These are phyloP conservation scores for Thalassiosira oceanica DNA, from an alignment of 352 stramenopile species.

Conservation along the genomic window DNA sequence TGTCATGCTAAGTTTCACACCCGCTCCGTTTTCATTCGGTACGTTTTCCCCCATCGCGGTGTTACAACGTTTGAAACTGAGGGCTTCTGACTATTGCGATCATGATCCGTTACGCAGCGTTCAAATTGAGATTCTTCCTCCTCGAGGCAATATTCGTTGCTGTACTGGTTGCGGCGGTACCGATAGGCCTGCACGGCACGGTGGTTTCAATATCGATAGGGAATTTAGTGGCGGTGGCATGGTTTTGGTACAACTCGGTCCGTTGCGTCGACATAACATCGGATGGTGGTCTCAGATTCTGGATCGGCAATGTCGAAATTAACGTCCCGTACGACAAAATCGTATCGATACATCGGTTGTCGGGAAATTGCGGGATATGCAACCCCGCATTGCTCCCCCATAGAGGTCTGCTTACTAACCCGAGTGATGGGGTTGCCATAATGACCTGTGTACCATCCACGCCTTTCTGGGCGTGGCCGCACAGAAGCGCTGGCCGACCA, in stretches of 20 bases:
- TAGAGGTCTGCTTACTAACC: slow-evolving; percentile 63
- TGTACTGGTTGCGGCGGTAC: slow-evolving; percentile 62
- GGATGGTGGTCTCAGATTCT: slow-evolving; percentile 73
- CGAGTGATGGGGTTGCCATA: slow-evolving; percentile 71
- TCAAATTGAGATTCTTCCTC: slow-evolving; percentile 75
- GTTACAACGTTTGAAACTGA: too few relatives aligned
- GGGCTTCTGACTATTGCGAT: slow-evolving; percentile 2
- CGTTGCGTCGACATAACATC: slow-evolving; percentile 74
- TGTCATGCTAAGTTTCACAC: slow-evolving; percentile 71
- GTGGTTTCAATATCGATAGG: slow-evolving; percentile 71
- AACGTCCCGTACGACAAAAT: slow-evolving; percentile 81
- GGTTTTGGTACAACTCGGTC: slow-evolving; percentile 82
- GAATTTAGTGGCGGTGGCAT: slow-evolving; percentile 70
- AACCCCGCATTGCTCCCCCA: slow-evolving; percentile 45
- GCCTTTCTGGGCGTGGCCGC: slow-evolving; percentile 77
- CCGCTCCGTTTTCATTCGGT: slow-evolving; percentile 72
- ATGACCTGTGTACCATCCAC: slow-evolving; percentile 71
- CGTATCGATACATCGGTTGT: slow-evolving; percentile 55
- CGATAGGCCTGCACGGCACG: slow-evolving; percentile 71
- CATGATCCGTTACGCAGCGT: slow-evolving; percentile 44
- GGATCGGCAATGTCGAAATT: slow-evolving; percentile 81
- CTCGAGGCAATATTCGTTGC: slow-evolving; percentile 71
- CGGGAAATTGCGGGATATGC: slow-evolving; percentile 34
- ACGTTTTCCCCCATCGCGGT: too few relatives aligned
- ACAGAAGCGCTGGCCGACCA: slow-evolving; percentile 65